phyloP scores from a whole-genome alignment of 2,329 filamentous ascomycete species.

The Penicillium sp. region DNA sequence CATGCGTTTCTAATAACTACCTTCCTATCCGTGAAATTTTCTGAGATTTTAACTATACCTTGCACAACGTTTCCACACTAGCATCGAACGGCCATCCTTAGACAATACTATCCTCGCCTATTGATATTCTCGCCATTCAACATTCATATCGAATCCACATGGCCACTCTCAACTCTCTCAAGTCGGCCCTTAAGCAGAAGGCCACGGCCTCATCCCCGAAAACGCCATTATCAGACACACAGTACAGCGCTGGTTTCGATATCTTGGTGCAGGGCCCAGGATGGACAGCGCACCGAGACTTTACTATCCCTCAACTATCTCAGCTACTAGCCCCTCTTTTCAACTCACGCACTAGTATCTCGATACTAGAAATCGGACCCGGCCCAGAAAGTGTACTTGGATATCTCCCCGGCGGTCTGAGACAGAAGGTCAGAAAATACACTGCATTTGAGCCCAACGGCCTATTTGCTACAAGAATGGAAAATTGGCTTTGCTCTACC shows the following conservation, averaged over 20 bases:
- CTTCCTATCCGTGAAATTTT: too few relatives aligned
- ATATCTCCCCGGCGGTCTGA: constrained; percentile 43
- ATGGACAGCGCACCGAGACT: constrained; percentile 46
- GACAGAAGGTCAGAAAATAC: constrained; percentile 51
- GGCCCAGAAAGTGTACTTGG: constrained; percentile 57
- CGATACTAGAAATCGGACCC: constrained; percentile 60
- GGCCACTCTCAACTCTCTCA: constrained; percentile 49
- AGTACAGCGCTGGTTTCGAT: constrained; percentile 53
- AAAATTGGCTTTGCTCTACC: constrained; percentile 43
- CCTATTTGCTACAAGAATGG: constrained; percentile 47
- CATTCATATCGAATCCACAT: constrained; percentile 35
- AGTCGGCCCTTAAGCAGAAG: constrained; percentile 31
- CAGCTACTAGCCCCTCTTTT: constrained; percentile 45
- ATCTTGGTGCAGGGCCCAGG: constrained; percentile 37
- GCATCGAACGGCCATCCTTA: too few relatives aligned
- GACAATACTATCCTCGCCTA: too few relatives aligned
- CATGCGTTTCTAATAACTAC: too few relatives aligned
- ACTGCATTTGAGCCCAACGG: constrained; percentile 55
- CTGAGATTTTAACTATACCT: too few relatives aligned
- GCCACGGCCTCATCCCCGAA: background rate
- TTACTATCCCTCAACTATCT: constrained; percentile 47
- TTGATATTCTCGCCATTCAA: too few relatives aligned
- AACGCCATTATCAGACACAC: constrained; percentile 32
- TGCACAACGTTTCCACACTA: too few relatives aligned
- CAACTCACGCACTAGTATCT: constrained; percentile 45